Percentiles rank a stretch among this genome's conserved stretches.
These are phyloP conservation scores for Cyberlindnera suaveolens DNA, from an alignment of 805 yeast genomes.

Conservation along the genomic window DNA sequence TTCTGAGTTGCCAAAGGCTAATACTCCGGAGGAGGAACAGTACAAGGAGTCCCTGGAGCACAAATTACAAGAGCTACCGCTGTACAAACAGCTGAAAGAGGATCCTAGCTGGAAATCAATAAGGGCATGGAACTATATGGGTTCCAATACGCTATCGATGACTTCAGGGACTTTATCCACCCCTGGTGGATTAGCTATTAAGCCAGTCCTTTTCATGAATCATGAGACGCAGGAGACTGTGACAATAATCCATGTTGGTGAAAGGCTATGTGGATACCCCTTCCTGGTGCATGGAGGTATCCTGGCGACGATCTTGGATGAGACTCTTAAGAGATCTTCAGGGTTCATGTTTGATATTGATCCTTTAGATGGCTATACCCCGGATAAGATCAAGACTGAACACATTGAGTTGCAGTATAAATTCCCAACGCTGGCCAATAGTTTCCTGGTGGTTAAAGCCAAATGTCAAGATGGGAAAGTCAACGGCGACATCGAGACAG, in stretches of 20 bases:
- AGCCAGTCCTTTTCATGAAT: constrained; percentile 64
- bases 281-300: constrained; percentile 87
- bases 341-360: constrained; percentile 29
- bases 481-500: constrained; percentile 46
- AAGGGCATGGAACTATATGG: constrained; percentile 41
- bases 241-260: constrained; percentile 71
- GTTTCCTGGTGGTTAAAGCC: constrained; percentile 62
- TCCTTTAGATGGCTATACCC: constrained; percentile 33
- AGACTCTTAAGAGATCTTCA: constrained; percentile 55
- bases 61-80: constrained; percentile 41
- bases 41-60: constrained; percentile 34
- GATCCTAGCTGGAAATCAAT: constrained; percentile 33
- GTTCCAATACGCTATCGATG: constrained; percentile 33
- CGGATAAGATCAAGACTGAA: constrained; percentile 38
- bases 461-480: constrained; percentile 35
- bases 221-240: constrained; percentile 50
- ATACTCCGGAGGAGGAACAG: constrained; percentile 23
- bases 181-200: constrained; percentile 76
- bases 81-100: constrained; percentile 40
- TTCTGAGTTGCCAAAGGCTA: constrained; percentile 20
- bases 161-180: constrained; percentile 49
- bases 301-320: constrained; percentile 74
- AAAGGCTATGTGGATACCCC: constrained; percentile 79
- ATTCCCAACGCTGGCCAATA: constrained; percentile 73
- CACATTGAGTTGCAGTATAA: constrained; percentile 47